phyloP scores from a whole-genome alignment of 768 basidiomycete genomes.

The Hericium coralloides region DNA sequence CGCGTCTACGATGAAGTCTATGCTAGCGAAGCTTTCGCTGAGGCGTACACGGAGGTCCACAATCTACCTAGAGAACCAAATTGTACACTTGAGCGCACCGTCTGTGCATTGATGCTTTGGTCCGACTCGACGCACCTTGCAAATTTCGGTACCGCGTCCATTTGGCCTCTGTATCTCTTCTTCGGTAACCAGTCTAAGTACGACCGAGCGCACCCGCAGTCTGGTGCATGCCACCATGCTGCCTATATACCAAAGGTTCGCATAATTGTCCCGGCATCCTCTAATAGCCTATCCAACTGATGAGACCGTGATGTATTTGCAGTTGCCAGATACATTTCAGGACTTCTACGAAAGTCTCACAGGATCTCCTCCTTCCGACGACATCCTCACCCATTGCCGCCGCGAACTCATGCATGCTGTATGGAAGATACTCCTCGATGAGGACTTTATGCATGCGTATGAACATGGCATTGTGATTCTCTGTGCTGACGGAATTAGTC shows the following conservation, averaged over 20 bases:
- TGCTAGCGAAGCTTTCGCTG: neutral
- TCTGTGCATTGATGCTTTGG: constrained; percentile 1
- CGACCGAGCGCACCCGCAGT: constrained; percentile 18
- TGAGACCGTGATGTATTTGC: neutral
- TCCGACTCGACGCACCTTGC: constrained; percentile 25
- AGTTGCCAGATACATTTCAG: neutral
- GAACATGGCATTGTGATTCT: constrained; percentile 13
- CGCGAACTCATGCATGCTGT: constrained; percentile 18
- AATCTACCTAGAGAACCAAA: neutral
- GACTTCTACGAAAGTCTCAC: neutral
- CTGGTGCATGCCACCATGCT: constrained; percentile 28
- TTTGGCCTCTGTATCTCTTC: constrained; percentile 32
- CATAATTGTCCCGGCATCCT: too few species aligned
- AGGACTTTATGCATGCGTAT: constrained; percentile 16
- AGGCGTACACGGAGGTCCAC: neutral
- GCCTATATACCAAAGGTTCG: constrained; percentile 35
- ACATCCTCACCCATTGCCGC: constrained; percentile 2
- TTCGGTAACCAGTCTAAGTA: constrained; percentile 38
- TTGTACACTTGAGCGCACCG: neutral
- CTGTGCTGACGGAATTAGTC: constrained; percentile 16
- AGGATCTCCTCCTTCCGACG: neutral
- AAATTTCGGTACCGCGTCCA: constrained; percentile 19
- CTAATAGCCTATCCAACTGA: too few species aligned
- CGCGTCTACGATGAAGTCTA: neutral
- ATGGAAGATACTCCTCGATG: constrained; percentile 13